Conservation (phyloP, 352 stramenopile genomes). For the Globisporangium solare region DNA sequence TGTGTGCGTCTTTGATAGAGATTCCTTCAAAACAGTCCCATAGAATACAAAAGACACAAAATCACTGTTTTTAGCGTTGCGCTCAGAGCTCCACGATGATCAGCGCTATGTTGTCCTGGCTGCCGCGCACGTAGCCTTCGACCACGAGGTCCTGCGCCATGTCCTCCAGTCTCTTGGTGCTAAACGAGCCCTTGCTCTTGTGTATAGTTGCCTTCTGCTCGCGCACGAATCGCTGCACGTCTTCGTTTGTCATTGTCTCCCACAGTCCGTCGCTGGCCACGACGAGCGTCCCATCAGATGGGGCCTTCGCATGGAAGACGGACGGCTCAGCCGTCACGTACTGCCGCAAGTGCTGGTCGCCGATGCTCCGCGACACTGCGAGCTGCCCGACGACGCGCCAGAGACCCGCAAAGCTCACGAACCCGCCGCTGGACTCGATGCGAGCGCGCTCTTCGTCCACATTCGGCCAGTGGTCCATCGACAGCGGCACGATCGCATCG, state of each 20-base stretch:
- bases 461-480: conserved; percentile 65
- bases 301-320: conserved; percentile 40
- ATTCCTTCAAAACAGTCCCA: neutral
- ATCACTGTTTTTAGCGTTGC: neutral
- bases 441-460: conserved; percentile 35
- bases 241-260: conserved; percentile 56
- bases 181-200: conserved; percentile 9
- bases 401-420: conserved; percentile 61
- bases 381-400: conserved; percentile 89
- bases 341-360: conserved; percentile 81
- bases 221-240: conserved; percentile 45
- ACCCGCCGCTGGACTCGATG: conserved; percentile 76
- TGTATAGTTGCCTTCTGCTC: conserved; percentile 15
- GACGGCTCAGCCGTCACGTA: conserved; percentile 82
- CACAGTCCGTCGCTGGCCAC: conserved; percentile 76
- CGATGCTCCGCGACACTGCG: conserved; percentile 90
- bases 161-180: conserved; percentile 55
- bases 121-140: conserved; percentile 93
- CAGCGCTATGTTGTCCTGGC: conserved; percentile 93
- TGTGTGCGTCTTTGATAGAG: neutral
- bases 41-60: neutral
- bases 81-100: conserved; percentile 33
- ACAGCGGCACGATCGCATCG: conserved; percentile 24
- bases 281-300: conserved; percentile 24
- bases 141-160: conserved; percentile 78